These are phyloP conservation scores for Cyberlindnera saturnus DNA, from an alignment of 805 yeast genomes.

Conservation along the genomic window DNA sequence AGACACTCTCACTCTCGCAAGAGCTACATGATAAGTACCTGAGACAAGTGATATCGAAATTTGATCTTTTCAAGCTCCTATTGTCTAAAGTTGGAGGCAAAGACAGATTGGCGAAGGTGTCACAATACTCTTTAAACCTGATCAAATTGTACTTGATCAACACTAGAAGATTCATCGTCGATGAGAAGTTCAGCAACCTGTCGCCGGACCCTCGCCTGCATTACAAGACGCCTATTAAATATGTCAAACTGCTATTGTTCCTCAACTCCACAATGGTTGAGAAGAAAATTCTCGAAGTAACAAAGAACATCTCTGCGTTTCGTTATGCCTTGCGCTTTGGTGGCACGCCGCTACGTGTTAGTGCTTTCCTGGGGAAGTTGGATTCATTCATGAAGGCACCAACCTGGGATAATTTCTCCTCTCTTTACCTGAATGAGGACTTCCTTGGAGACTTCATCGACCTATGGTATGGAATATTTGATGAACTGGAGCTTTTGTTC, in stretches of 20 bases:
- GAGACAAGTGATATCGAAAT: slow-evolving; percentile 8
- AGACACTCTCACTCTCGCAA: slow-evolving; percentile 3
- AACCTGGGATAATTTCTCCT: slow-evolving; percentile 15
- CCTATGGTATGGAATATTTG: slow-evolving; percentile 58
- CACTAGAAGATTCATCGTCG: slow-evolving; percentile 26
- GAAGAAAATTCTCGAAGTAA: slow-evolving; percentile 36
- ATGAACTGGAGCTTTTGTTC: slow-evolving; percentile 53
- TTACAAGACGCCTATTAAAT: slow-evolving; percentile 21
- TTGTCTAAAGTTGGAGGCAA: slow-evolving; percentile 58
- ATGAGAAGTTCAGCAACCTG: slow-evolving; percentile 23
- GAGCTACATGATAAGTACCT: slow-evolving; percentile 8
- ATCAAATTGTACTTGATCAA: slow-evolving; percentile 41
- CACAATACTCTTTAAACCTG: slow-evolving; percentile 53
- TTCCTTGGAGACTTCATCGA: slow-evolving; percentile 47
- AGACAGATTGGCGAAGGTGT: slow-evolving; percentile 62
- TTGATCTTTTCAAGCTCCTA: slow-evolving; percentile 45
- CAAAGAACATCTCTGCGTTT: slow-evolving; percentile 44
- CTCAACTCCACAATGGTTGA: slow-evolving; percentile 27
- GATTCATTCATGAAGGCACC: slow-evolving; percentile 15
- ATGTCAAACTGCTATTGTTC: slow-evolving; percentile 19
- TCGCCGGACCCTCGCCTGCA: slow-evolving; percentile 23
- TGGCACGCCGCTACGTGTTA: slow-evolving; percentile 54
- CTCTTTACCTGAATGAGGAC: slow-evolving; percentile 35
- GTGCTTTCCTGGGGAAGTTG: slow-evolving; percentile 17
- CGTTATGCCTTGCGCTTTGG: slow-evolving; percentile 70